phyloP scores from a whole-genome alignment of 805 yeast genomes.

The Komagataella mondaviorum region DNA sequence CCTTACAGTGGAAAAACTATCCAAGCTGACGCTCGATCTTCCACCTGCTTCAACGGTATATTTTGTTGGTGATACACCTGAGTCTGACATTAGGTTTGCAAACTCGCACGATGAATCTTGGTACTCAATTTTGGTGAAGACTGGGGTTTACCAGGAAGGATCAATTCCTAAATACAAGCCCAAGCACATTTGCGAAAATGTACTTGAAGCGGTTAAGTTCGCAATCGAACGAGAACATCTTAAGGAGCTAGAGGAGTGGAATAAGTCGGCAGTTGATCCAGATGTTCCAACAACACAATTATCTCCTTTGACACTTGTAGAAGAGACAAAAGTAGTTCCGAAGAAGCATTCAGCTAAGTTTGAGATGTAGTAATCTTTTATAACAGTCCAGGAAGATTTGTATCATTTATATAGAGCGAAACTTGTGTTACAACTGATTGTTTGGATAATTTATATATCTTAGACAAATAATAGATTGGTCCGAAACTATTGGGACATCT shows the following conservation, averaged over 20 bases:
- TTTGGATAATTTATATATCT: no score
- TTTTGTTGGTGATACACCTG: slow-evolving; percentile 86
- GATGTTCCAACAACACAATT: not conserved
- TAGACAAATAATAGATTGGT: no score
- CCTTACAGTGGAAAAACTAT: slow-evolving; percentile 28
- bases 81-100: slow-evolving; percentile 78
- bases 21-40: slow-evolving; percentile 35
- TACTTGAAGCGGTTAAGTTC: slow-evolving; percentile 69
- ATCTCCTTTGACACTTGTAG: not conserved
- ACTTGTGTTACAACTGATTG: not conserved
- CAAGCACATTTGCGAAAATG: slow-evolving; percentile 58
- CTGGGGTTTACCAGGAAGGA: slow-evolving; percentile 79
- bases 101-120: slow-evolving; percentile 76
- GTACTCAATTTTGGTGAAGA: slow-evolving; percentile 75
- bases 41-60: slow-evolving; percentile 82
- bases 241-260: slow-evolving; percentile 66
- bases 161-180: slow-evolving; percentile 71
- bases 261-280: slow-evolving; percentile 20
- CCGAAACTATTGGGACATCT: no score
- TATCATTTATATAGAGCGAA: not conserved
- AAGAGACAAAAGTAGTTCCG: not conserved
- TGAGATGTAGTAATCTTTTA: not conserved
- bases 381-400: not conserved
- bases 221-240: slow-evolving; percentile 75
- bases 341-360: not conserved